phyloP scores from a whole-genome alignment of 2,329 filamentous ascomycete species.

The Dothistroma pini region DNA sequence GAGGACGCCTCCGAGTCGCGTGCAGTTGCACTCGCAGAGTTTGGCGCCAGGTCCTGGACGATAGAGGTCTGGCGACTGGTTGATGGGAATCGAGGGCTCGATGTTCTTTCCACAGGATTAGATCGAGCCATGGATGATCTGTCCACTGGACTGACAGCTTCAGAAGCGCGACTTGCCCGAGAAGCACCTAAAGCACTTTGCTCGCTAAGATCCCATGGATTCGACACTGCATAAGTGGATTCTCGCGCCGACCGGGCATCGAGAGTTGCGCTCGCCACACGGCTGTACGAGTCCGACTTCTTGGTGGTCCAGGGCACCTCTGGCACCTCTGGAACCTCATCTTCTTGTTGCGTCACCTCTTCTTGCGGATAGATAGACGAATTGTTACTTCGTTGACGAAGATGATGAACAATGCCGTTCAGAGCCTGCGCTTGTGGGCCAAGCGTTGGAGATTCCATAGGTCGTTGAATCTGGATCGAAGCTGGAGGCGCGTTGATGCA shows the following conservation, averaged over 20 bases:
- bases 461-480: conserved; percentile 5
- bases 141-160: conserved; percentile 20
- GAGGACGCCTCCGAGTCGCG: conserved; percentile 12
- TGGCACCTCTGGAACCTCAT: conserved; percentile 23
- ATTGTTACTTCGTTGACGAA: conserved; percentile 73
- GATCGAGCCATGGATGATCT: not conserved
- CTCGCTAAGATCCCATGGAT: conserved; percentile 55
- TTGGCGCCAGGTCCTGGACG: not conserved
- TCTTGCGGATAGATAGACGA: conserved; percentile 66
- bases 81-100: conserved; percentile 6
- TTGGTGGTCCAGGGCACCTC: conserved; percentile 22
- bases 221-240: conserved; percentile 50
- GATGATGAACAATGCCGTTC: conserved; percentile 61
- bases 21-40: not conserved
- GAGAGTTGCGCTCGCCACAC: conserved; percentile 7
- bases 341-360: conserved; percentile 44
- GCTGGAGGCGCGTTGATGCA: conserved; percentile 15
- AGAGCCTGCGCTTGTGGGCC: conserved; percentile 52
- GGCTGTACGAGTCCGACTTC: conserved; percentile 18
- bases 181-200: conserved; percentile 4
- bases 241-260: conserved; percentile 33
- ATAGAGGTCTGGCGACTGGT: conserved; percentile 21
- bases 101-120: not conserved
- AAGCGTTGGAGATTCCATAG: conserved; percentile 72
- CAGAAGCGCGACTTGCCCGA: conserved; percentile 9